Conservation (phyloP, 306 rosid species). For the Mimosa pudica region DNA sequence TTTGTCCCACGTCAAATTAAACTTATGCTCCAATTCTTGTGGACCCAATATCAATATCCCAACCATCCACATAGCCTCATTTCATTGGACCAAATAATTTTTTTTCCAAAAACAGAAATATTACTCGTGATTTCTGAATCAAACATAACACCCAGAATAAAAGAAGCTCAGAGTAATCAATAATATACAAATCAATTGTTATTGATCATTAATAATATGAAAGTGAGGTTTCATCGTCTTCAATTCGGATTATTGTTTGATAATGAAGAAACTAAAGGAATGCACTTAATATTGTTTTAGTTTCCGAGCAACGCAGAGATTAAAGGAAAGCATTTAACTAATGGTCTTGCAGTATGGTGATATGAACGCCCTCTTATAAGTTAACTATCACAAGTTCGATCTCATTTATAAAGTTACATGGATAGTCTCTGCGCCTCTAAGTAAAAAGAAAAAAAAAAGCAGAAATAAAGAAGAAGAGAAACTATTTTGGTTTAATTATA, state of each 20-base stretch:
- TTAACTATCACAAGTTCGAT: too few species aligned
- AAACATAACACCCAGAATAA: background rate
- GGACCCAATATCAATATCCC: slow-evolving; percentile 13
- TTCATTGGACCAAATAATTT: background rate
- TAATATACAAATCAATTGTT: background rate
- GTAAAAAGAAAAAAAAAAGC: too few species aligned
- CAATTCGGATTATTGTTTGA: background rate
- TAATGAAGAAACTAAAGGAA: background rate
- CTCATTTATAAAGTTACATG: too few species aligned
- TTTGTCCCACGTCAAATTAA: background rate
- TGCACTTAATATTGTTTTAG: background rate
- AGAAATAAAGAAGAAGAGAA: background rate
- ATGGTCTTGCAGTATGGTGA: too few species aligned
- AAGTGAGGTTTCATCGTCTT: background rate
- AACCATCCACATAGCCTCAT: background rate
- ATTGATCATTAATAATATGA: background rate
- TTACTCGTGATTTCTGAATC: background rate
- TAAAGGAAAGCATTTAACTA: too few species aligned
- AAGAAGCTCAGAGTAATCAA: background rate
- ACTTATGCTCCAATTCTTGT: background rate
- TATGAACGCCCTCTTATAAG: too few species aligned
- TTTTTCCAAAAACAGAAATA: background rate
- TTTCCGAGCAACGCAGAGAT: background rate
- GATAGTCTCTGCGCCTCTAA: too few species aligned
- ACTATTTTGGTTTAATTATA: background rate